Percentiles rank a stretch among this genome's conserved stretches.
Conservation (phyloP, 805 yeast genomes). For the Tetrapisispora namnaoensis region DNA sequence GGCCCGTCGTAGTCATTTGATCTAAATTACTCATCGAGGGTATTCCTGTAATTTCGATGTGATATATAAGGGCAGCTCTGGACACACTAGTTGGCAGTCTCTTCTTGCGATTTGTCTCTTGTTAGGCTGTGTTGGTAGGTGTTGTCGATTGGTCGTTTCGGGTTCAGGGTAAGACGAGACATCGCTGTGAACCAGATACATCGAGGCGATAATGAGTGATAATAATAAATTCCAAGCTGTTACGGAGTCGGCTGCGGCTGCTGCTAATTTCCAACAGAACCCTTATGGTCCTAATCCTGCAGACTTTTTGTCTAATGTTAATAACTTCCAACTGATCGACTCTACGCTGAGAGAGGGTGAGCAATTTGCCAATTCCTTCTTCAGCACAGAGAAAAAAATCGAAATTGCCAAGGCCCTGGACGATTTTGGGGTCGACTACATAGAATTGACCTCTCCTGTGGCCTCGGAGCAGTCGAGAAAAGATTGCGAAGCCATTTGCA, state of each 20-base stretch:
- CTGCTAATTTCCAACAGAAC: conserved; percentile 31
- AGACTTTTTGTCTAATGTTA: conserved; percentile 83
- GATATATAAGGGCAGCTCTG: not conserved
- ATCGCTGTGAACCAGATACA: not conserved
- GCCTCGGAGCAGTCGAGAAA: conserved; percentile 88
- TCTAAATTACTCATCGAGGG: not conserved
- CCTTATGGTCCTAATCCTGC: conserved; percentile 96
- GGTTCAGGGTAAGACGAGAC: no score
- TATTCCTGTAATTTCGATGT: no score
- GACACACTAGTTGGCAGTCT: no score
- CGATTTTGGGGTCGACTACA: conserved; percentile 97
- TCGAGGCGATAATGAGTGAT: not conserved
- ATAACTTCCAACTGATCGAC: conserved; percentile 83
- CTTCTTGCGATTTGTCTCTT: no score
- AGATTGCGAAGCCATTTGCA: conserved; percentile 98
- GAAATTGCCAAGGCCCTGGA: conserved; percentile 95
- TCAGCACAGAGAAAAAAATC: conserved; percentile 87
- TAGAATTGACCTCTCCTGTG: conserved; percentile 96
- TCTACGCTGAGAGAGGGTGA: conserved; percentile 97
- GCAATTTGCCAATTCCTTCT: conserved; percentile 96
- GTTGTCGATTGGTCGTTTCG: no score
- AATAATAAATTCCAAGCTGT: conserved; percentile 12
- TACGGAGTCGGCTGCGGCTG: conserved; percentile 8
- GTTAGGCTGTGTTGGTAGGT: no score
- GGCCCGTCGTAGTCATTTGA: not conserved